Evolutionary conservation across 306 rosid genomes (phyloP), one percentile per base, ranked within the genome.

Genomic region (Gastrolobium bilobum): DNA sequence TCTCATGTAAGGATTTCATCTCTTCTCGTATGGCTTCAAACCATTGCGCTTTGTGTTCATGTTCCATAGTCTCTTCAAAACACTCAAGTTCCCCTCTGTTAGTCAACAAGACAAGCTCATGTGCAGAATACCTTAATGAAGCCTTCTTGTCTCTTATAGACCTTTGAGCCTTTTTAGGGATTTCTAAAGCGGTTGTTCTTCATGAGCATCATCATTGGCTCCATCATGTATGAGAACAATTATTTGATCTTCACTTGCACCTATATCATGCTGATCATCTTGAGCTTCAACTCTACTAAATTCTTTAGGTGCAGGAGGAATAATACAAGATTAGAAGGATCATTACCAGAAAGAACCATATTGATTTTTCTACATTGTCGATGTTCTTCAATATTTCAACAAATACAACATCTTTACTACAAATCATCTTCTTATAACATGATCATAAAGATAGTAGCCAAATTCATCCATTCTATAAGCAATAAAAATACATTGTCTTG

Each of bases 391-490:
- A 20, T 20, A 20, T 20, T 20, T 20, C 26, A 20, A 20, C 26
- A 20, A 20, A 20, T 20, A 20, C 26, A 20, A 20, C 26, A 20
- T 20, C 26, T 20, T 20, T 20, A 1, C 26, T 20, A 47, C 54
- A 2, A 13, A 67, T 15, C n/a, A 64, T 5, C 39, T 64, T 76
- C 33, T 76, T 76, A 1, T 6, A 13, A 48, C 6, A 4, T 5
- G 54, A 64, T 76, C 73, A 13, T 40, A 62, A 1, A 76, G 15
- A 3, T 1, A n/a, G 26, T 76, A 76, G 1, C 72, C 38, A 46
- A 76, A 76, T 30, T 60, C 30, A 48, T 69, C 43, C 2, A 20
- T 10, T 10, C 59, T 59, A 20, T 68, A 68, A 3, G 59, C 74
- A 4, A 68, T 7, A n/a, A 68, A 47, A 4, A 31, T 10, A 10